A percentile compares a stretch with the other conserved stretches of the same genome.
These are phyloP conservation scores for Metschnikowia matae DNA, from an alignment of 805 yeast species.

Conservation along the genomic window DNA sequence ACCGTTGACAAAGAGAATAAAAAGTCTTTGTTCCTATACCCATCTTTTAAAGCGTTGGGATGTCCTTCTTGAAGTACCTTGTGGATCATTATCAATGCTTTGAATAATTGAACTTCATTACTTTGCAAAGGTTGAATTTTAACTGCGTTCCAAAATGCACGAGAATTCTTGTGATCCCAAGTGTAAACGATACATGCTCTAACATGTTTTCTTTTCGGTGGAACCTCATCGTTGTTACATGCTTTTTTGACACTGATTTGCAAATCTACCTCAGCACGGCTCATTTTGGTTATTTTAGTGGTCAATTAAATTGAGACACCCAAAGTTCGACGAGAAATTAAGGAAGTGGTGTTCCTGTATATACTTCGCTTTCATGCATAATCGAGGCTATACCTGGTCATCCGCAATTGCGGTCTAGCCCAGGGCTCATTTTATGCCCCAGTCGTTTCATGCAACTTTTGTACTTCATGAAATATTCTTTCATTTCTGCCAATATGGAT, in stretches of 20 bases:
- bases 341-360: background rate
- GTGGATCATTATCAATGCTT: slow-evolving; percentile 79
- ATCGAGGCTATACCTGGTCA: background rate
- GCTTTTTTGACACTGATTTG: slow-evolving; percentile 73
- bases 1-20: slow-evolving; percentile 66
- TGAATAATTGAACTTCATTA: slow-evolving; percentile 82
- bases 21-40: slow-evolving; percentile 73
- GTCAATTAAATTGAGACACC: background rate
- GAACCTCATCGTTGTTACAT: slow-evolving; percentile 76
- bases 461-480: background rate
- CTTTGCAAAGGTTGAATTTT: slow-evolving; percentile 74
- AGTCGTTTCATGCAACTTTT: background rate
- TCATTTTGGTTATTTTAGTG: slow-evolving; percentile 23
- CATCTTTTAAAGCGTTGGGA: slow-evolving; percentile 75
- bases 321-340: slow-evolving; percentile 6
- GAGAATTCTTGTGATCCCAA: slow-evolving; percentile 88
- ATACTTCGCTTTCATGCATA: background rate
- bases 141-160: slow-evolving; percentile 80
- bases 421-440: background rate
- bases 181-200: slow-evolving; percentile 93
- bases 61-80: slow-evolving; percentile 99
- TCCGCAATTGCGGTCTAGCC: background rate
- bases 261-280: slow-evolving; percentile 45
- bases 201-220: slow-evolving; percentile 95
- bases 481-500: background rate